Percentiles rank a stretch among this genome's conserved stretches.
Conservation (phyloP, 345 rosid genomes). For the Gossypium anomalum region DNA sequence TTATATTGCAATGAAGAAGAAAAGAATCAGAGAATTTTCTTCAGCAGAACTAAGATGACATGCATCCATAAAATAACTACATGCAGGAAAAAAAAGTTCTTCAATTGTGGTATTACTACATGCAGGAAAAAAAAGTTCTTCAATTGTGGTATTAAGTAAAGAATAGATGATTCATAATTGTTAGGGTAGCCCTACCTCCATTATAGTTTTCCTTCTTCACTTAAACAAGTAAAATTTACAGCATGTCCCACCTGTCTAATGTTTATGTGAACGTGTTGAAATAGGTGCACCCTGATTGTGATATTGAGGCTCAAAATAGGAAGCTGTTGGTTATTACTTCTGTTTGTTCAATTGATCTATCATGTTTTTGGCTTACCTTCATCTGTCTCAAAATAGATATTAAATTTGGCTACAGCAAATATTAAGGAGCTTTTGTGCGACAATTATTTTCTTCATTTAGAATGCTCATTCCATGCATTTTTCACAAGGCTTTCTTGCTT, state of each 20-base stretch:
- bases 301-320: neutral
- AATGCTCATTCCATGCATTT: neutral
- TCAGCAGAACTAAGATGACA: neutral
- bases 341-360: neutral
- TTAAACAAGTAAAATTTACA: neutral
- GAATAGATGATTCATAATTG: neutral
- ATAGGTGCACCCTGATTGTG: neutral
- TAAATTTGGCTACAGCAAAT: neutral
- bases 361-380: neutral
- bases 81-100: neutral
- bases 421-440: neutral
- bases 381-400: neutral
- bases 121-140: neutral
- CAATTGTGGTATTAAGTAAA: neutral
- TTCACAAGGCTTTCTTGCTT: neutral
- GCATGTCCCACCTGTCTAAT: neutral
- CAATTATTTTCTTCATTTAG: neutral
- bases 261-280: neutral
- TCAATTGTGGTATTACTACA: neutral
- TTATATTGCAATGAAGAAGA: slow-evolving; percentile 9
- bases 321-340: neutral
- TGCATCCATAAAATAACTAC: neutral
- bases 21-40: neutral
- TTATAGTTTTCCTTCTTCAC: neutral
- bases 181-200: neutral